Conservation (phyloP, 2,329 filamentous ascomycete genomes). For the Zymoseptoria brevis region DNA sequence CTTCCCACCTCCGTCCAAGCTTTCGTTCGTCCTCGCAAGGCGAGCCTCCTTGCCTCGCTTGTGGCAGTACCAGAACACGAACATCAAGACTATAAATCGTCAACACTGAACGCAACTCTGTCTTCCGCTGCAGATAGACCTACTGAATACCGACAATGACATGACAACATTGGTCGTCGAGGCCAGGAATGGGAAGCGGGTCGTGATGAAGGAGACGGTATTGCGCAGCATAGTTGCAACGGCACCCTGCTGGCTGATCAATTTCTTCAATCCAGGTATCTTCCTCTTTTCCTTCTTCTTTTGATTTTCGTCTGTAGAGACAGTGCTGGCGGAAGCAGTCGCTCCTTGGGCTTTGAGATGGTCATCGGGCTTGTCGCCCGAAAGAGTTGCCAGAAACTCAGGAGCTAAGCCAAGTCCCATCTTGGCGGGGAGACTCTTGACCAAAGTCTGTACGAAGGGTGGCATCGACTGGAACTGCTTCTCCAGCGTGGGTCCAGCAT, state of each 20-base stretch:
- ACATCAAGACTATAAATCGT: conserved; percentile 61
- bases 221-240: conserved; percentile 75
- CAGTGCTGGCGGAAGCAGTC: conserved; percentile 27
- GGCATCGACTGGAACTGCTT: conserved; percentile 63
- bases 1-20: conserved; percentile 7
- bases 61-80: conserved; percentile 96
- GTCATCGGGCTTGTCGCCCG: conserved; percentile 56
- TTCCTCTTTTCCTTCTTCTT: conserved; percentile 53
- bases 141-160: conserved; percentile 80
- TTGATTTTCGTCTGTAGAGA: conserved; percentile 3
- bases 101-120: conserved; percentile 11
- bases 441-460: conserved; percentile 71
- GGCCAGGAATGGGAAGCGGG: conserved; percentile 82
- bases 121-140: conserved; percentile 31
- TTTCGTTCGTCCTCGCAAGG: conserved; percentile 41
- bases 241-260: conserved; percentile 81
- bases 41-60: conserved; percentile 85
- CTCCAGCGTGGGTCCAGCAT: conserved; percentile 56
- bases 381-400: conserved; percentile 73
- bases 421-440: conserved; percentile 76
- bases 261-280: conserved; percentile 65
- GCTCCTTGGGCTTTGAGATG: conserved; percentile 32
- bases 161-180: conserved; percentile 80
- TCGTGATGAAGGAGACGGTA: conserved; percentile 82
- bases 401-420: conserved; percentile 65